Evolutionary conservation across 805 yeast genomes (phyloP), one percentile per base, ranked within the genome.

Genomic region (Pichia californica): DNA sequence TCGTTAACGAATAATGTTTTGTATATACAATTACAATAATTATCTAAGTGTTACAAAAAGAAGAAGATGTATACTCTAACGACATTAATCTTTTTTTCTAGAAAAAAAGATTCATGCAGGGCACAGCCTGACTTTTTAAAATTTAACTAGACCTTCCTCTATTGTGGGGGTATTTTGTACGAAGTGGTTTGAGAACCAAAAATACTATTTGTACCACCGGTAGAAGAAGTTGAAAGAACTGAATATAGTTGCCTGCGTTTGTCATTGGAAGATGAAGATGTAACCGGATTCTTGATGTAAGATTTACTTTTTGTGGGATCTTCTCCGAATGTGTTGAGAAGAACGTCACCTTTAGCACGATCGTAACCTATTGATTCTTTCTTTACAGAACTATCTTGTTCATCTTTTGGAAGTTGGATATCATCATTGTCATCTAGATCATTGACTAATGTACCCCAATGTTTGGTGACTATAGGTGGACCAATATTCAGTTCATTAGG

Each of bases 361-460:
- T 62, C 65, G 19, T 7, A 52, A 60, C 25, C 23, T 18, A 23
- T 26, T 36, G 3, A 16, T 27, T 5, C 13, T 30, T 19, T 7
- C 14, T 10, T 18, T 7, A 14, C 53, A 58, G 1, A 39, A 47
- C 14, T 46, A 28, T n/a, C n/a, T n/a, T n/a, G n/a, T n/a, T n/a
- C n/a, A n/a, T n/a, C n/a, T n/a, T n/a, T n/a, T n/a, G n/a, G n/a
- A n/a, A n/a, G n/a, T n/a, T n/a, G n/a, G n/a, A n/a, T n/a, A n/a
- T n/a, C n/a, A n/a, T n/a, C n/a, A n/a, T n/a, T n/a, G n/a, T 61
- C 68, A 13, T 61, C 69, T 14, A 64, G 68, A 13, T 61, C 70
- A 16, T 59, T 67, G 2, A 53, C 56, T 15, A 58, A 52, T 2
- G 55, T 58, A 14, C 59, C 65, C 15, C 57, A 63, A 26, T 62